Evolutionary conservation across 192 early-diverging fungal genomes (phyloP), one percentile per base, ranked within the genome.

Genomic region (Lunasporangiospora selenospora): DNA sequence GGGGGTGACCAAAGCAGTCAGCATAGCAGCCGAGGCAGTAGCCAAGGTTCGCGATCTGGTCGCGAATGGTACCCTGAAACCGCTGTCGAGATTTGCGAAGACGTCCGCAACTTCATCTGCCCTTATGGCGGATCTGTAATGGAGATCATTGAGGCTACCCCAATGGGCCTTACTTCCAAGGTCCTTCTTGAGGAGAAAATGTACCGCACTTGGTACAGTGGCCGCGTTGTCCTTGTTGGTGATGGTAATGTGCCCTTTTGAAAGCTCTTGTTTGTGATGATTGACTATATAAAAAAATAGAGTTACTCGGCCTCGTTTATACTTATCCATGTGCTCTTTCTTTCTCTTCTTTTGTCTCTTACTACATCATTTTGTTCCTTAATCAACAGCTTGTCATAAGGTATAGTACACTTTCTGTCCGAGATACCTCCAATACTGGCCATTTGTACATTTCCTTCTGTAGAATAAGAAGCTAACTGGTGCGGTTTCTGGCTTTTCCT

Each of bases 61-160:
- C 69, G 69, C 23, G 69, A 73, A 30, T 73, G 69, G 69, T 73
- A 63, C 40, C 69, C 69, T 23, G 69, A 73, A 36, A 73, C 69
- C 2, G 61, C 48, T 8, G 54, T 73, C 10, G 69, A 73, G 37
- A 73, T 73, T 19, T 73, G 69, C 29, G 69, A 73, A 37, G 69
- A 73, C 41, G 69, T 73, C 4, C 69, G 69, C n/a, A 63, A 52
- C 43, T 73, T 73, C 69, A 73, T 63, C 30, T 63, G 60, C n/a
- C 69, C 69, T 9, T 73, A 58, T 33, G 69, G 69, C 9, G 69
- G 69, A 18, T 73, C 69, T 1, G 55, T 73, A 29, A 73, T 73
- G 69, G 69, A 73, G n/a, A 30, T 73, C 16, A 73, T 73, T 13
- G 60, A 62, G 26, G 47, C 69, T 18, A 73, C 69, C 0, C 69